A percentile compares a stretch with the other conserved stretches of the same genome.
Evolutionary conservation across 441 rosid species (phyloP).

Genomic region (Mallotus repandus): DNA sequence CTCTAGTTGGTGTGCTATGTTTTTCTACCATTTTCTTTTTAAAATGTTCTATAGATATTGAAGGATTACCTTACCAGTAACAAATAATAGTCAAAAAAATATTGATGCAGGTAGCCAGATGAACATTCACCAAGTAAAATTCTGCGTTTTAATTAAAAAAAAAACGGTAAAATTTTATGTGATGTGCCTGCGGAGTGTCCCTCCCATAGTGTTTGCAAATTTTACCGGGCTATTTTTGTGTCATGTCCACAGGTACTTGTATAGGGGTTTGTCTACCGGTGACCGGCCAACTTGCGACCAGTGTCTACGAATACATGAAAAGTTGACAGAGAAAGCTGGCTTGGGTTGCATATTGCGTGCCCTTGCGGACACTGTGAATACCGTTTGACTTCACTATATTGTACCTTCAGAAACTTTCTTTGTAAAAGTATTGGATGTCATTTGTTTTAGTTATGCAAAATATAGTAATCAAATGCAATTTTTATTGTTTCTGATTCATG

Average conservation of each 20-base stretch:
- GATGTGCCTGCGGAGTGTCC: no score
- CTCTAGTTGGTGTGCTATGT: neutral
- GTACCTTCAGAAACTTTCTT: neutral
- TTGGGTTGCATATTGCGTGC: conserved; percentile 84
- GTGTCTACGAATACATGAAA: conserved; percentile 85
- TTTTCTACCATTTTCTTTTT: neutral
- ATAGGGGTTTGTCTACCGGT: conserved; percentile 89
- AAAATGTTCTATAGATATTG: neutral
- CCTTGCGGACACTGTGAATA: conserved; percentile 66
- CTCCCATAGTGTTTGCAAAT: neutral
- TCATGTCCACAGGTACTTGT: conserved; percentile 59
- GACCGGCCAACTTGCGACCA: conserved; percentile 92
- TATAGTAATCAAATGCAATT: neutral
- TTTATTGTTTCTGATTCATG: neutral
- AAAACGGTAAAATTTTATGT: no score
- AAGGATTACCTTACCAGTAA: neutral
- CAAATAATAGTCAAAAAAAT: no score
- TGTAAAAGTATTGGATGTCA: neutral
- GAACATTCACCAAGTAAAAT: no score
- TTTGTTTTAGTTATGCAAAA: neutral
- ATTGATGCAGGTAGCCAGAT: no score
- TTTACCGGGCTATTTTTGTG: neutral
- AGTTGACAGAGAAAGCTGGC: conserved; percentile 83
- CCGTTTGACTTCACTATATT: conserved; percentile 42
- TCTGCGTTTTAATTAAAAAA: no score